Base-by-base conservation (phyloP, 768 basidiomycete genomes). In the Coprinopsis marcescibilis region DNA sequence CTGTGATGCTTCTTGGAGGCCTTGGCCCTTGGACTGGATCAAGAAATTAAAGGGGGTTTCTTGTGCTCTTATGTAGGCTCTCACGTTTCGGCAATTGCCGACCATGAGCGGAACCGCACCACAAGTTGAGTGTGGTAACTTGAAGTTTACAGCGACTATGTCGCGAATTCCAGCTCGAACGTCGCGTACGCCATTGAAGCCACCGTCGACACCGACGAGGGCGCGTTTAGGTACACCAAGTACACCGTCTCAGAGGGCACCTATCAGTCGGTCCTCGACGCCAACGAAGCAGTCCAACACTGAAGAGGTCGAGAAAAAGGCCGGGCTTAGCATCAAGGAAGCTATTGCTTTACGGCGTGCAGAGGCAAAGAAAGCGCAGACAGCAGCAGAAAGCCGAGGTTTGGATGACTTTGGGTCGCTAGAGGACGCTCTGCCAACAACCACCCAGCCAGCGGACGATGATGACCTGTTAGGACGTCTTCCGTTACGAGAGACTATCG, bases 301-400 rank as follows among this genome's bases (percentile, higher is more conserved):
- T 3, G 47, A 52, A 29, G 29, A 46, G 29, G n/a, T 43, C 38
- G 41, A 34, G 23, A 29, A 23, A 39, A 50, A 43, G 25, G 58
- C 71, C 33, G 46, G 67, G 24, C 60, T 73, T 14, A 87, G 75
- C 57, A 74, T 89, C 52, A 81, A 81, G 55, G 89, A 89, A 51
- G 83, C 81, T 12, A 89, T 91, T 58, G 88, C 88, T 2, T 66
- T 87, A 36, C 86, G 78, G 51, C 72, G 88, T 34, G 86, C 88
- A 0, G 84, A 89, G 57, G 85, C 81, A 0, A 88, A 83, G 66
- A 89, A 87, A 56, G 66, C 71, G 44, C 62, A 68, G 38, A 45
- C 54, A 17, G 60, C 59, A 27, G 23, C 46, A n/a, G 53, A 54
- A 1, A 43, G 53, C 12, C 54, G 47, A 3, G 52, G 45, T 17